A percentile compares a stretch with the other conserved stretches of the same genome.
phyloP scores from a whole-genome alignment of 139 green algal species.

The Parachlorella kessleri region DNA sequence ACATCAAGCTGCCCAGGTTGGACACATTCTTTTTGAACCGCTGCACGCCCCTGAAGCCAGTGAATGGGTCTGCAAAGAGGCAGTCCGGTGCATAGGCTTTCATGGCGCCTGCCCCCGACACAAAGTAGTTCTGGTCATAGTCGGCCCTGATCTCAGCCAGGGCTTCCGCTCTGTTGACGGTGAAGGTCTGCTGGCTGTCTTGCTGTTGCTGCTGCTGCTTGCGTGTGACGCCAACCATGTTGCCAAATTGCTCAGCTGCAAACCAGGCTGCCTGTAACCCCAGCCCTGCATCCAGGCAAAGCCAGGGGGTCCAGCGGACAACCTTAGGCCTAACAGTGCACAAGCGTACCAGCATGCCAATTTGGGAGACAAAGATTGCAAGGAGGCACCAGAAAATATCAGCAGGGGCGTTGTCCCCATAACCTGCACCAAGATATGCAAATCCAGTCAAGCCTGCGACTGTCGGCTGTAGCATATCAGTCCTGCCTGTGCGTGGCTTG shows the following conservation, averaged over 20 bases:
- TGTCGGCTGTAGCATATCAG: no score
- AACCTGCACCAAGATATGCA: no score
- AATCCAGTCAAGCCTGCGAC: no score
- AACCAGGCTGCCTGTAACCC: constrained; percentile 82
- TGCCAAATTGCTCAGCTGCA: constrained; percentile 78
- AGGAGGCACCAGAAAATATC: no score
- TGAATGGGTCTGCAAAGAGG: constrained; percentile 75
- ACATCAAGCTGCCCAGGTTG: constrained; percentile 83
- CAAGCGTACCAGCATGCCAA: no score
- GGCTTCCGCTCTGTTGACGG: constrained; percentile 39
- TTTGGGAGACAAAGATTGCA: no score
- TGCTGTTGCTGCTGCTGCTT: neutral
- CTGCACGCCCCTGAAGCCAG: constrained; percentile 46
- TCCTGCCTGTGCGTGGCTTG: no score
- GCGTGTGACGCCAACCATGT: constrained; percentile 71
- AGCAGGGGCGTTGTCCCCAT: no score
- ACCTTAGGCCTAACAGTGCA: no score
- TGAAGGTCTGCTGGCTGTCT: neutral
- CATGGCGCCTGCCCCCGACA: constrained; percentile 58
- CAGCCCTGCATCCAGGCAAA: constrained; percentile 7
- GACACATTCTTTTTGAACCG: constrained; percentile 88
- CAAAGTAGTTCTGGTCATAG: constrained; percentile 80
- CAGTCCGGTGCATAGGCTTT: constrained; percentile 58
- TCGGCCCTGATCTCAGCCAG: constrained; percentile 61
- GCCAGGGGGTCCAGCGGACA: no score